Evolutionary conservation across 2,329 filamentous ascomycete species (phyloP), one percentile per base, ranked within the genome.

Genomic region (Neonectria punicea): DNA sequence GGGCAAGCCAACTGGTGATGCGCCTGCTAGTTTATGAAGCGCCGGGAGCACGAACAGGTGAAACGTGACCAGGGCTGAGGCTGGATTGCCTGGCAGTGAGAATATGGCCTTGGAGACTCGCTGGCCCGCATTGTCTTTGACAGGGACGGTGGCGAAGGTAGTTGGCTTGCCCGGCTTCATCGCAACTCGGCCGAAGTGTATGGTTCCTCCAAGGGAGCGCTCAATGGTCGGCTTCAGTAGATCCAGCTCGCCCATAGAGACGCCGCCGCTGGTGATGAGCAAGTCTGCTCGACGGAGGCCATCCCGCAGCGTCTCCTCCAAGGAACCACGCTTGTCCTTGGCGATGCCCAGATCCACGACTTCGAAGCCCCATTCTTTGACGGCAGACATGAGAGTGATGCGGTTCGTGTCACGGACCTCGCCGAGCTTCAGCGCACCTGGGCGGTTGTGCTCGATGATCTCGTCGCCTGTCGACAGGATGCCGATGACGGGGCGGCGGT

Each of bases 91-190:
- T 0, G 96, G 96, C 0, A 99, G 85, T 0, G 93, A 93, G 80
- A 99, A 99, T 69, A 99, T 88, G 63, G 91, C 85, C 75, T 92
- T 94, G 1, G 81, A 82, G 25, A 88, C 79, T 50, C 89, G 85
- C 44, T 87, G 82, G 20, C 89, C 88, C 2, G 74, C 76, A 66
- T 87, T 86, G 64, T 87, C 83, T 78, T 90, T 90, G 43, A 87
- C 83, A 1, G 93, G 90, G 0, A 98, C 87, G 0, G 93, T 98
- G 2, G 96, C 96, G 78, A 99, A 99, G 0, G 96, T 99, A 0
- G 94, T 98, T 2, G 96, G 96, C 80, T 98, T 99, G 5, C 96
- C 96, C 0, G 96, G 96, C 82, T 99, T 99, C 96, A 99, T 98
- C 59, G 91, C 88, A 3, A 99, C 96, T 3, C 96, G 91, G 25